phyloP scores from a whole-genome alignment of 179 eudicot species.

The Spergularia azorica region DNA sequence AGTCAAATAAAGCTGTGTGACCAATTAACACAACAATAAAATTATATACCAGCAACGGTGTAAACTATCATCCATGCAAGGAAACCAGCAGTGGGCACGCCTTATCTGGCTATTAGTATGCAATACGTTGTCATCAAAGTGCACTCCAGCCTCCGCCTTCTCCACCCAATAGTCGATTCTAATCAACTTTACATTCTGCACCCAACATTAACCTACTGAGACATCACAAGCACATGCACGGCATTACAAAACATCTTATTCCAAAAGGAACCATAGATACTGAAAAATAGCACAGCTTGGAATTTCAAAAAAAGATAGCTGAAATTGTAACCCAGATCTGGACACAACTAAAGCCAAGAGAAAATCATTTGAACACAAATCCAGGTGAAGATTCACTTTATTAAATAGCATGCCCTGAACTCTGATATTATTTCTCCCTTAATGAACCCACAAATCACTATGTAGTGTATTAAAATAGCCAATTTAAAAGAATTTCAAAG shows the following conservation, averaged over 20 bases:
- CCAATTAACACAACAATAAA: slow-evolving; percentile 15
- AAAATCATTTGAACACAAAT: not conserved
- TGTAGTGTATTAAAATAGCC: not conserved
- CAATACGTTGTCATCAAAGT: slow-evolving; percentile 70
- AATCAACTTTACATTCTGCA: slow-evolving; percentile 89
- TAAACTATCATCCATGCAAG: slow-evolving; percentile 85
- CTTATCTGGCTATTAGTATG: slow-evolving; percentile 94
- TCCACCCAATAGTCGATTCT: slow-evolving; percentile 98
- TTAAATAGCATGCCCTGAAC: not conserved
- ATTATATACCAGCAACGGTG: slow-evolving; percentile 87
- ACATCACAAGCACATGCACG: slow-evolving; percentile 47
- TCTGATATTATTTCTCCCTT: not conserved
- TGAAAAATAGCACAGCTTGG: not conserved
- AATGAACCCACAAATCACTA: no score
- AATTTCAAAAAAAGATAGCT: not conserved
- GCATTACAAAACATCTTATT: slow-evolving; percentile 32
- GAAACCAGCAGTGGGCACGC: slow-evolving; percentile 99
- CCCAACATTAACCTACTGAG: slow-evolving; percentile 86
- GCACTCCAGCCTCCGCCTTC: slow-evolving; percentile 92
- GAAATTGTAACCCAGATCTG: not conserved
- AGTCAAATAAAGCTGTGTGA: slow-evolving; percentile 6
- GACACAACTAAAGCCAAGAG: slow-evolving; percentile 4
- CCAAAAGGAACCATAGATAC: slow-evolving; percentile 7
- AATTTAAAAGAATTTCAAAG: not conserved
- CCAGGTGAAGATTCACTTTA: not conserved